Evolutionary conservation across 108 stramenopile genomes (phyloP).

Genomic region (Conticribra guillardii): DNA sequence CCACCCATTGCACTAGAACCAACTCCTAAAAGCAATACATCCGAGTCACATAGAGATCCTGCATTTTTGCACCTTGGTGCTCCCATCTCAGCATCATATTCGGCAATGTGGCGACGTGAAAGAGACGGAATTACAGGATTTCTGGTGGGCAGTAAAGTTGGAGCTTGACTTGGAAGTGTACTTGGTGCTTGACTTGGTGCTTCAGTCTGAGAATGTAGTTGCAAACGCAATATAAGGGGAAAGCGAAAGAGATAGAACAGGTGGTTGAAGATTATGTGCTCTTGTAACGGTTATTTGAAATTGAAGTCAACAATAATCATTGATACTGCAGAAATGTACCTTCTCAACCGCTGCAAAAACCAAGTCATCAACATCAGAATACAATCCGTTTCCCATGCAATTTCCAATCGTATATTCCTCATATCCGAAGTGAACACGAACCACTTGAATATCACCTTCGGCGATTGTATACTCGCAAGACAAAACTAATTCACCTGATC

Average conservation of each 20-base stretch:
- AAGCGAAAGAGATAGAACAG: not conserved
- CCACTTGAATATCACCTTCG: not conserved
- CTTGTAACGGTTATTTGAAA: too few relatives aligned
- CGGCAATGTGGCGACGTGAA: not conserved
- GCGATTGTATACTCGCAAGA: not conserved
- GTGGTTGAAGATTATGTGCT: slow-evolving; percentile 1
- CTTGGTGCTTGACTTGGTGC: not conserved
- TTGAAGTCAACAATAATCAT: too few relatives aligned
- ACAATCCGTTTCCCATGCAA: not conserved
- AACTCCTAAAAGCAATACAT: not conserved
- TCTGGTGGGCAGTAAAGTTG: too few relatives aligned
- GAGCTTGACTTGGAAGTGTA: not conserved
- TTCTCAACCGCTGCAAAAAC: not conserved
- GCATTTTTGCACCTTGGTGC: slow-evolving; percentile 5
- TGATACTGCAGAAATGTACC: not conserved
- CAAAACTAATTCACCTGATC: not conserved
- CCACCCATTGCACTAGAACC: not conserved
- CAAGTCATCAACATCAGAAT: not conserved
- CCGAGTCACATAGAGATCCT: not conserved
- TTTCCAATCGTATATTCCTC: not conserved
- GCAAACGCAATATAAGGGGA: not conserved
- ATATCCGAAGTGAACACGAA: slow-evolving; percentile 4
- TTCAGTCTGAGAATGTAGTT: not conserved
- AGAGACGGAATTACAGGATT: too few relatives aligned
- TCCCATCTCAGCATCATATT: not conserved